Base-by-base conservation (phyloP, 768 basidiomycete genomes). In the Lactifluus subvellereus region DNA sequence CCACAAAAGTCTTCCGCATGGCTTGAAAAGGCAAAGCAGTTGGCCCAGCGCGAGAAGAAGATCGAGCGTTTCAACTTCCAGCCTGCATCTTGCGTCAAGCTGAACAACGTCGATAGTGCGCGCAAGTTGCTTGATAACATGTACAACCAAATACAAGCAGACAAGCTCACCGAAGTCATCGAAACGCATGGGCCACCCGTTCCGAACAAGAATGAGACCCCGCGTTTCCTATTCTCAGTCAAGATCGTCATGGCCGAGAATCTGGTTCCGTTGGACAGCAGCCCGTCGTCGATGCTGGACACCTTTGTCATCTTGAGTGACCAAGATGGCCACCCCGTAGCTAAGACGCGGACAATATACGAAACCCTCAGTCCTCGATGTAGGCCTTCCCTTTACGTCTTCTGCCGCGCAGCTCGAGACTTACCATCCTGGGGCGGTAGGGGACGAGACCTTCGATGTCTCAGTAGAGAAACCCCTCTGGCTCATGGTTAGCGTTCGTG, bases 381-480 rank as follows among this genome's bases (percentile, higher is more conserved):
- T 94, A 71, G 69, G 90, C 77, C 33, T 32, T 55, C 20, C 16
- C 37, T 27, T 35, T 13, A 6, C 18, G 7, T 38, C 10, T 3
- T 13, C 56, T 42, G 22, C 27, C n/a, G 47, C 40, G 49, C 42
- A 49, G 20, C 66, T 37, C 47, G 13, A 49, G 43, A 61, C 70
- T 67, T n/a, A 60, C 57, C 62, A 0, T 51, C 22, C 30, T 13
- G 43, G 18, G 11, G 30, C 66, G 30, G 14, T 66, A 95, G 92
- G 97, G 97, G 94, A 98, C 65, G 95, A 99, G 73, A 93, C 93
- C 0, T 94, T 97, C 68, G 97, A 99, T 71, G 79, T 98, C 11
- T 92, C 94, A 0, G 90, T 98, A 14, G 90, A 94, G 51, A 90
- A 91, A 66, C 83, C 90, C n/a, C 79, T 98, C 4, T 99, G 97